Evolutionary conservation across 768 basidiomycete species (phyloP), one percentile per base, ranked within the genome.

Genomic region (Hebeloma cylindrosporum): DNA sequence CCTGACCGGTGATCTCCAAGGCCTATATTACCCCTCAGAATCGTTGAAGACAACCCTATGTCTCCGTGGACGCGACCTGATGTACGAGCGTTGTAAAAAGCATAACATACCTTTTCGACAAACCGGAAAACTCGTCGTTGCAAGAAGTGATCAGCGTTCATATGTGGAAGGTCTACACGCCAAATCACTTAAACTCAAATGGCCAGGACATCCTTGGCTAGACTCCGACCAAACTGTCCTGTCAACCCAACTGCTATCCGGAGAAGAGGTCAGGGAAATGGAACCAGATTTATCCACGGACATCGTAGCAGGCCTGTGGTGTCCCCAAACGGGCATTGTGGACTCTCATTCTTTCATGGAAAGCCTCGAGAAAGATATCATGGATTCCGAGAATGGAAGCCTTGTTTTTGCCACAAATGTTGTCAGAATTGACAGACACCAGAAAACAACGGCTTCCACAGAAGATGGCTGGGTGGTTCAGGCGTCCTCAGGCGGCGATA

Each of bases 61-160:
- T 60, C 73, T 95, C 21, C 83, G 89, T 29, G 95, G 95, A 3
- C 78, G 95, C 21, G 74, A 87, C 40, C 67, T 96, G 52, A 73
- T 97, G 50, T 97, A 97, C 58, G 71, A 82, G 17, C 79, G 80
- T 39, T 96, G 93, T 67, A 51, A 74, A 31, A 46, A 60, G 10
- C 64, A 83, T 50, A 70, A 74, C 35, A 79, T 98, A 27, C 83
- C 85, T 0, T 70, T 80, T 60, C 74, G 73, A 34, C 88, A 85
- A 62, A 79, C 81, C 0, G 92, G 93, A 29, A 99, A 98, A 67
- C 83, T 99, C 13, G 82, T 98, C 1, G 87, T 98, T 29, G 95
- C 90, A 0, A 78, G 73, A 13, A 64, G 69, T 13, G 69, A 75
- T 38, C 92, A 97, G 54, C 70, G 65, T 28, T 51, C 71, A 0